Evolutionary conservation across 2,329 filamentous ascomycete species (phyloP), one percentile per base, ranked within the genome.

Genomic region (Ophioceras dolichostomum): DNA sequence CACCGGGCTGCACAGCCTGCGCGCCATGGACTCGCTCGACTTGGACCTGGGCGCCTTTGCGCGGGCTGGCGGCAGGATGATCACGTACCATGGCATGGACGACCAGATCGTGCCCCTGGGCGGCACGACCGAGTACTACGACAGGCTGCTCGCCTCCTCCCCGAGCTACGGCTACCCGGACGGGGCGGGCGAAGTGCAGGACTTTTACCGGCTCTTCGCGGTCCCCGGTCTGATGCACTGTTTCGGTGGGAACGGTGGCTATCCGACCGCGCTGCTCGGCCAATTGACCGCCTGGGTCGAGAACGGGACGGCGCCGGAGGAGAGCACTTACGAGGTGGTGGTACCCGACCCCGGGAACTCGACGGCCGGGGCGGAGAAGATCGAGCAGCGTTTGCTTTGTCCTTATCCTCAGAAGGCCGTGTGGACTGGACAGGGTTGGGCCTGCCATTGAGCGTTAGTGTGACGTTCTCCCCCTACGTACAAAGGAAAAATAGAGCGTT

Each of bases 31-130:
- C 22, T 26, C 64, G 0, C 55, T 41, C 12, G 46, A 61, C 39
- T 59, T 64, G 0, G 64, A 70, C 39, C 54, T 72, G 4, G 61
- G 59, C 0, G 45, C 49, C 3, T 70, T 70, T 52, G 49, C 60
- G 10, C 37, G 49, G 0, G 47, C 55, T 0, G 66, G 66, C 14
- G 67, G 64, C 13, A 71, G 70, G 46, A 48, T 71, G 10, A 50
- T 71, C 3, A 61, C 64, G 42, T 72, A 59, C 53, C 68, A 73
- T 48, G 67, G 26, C 3, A n/a, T 38, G 37, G 41, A 39, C 24
- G 48, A 50, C 28, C 36, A 34, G 9, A 20, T 41, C 12, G 39
- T 50, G 30, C 39, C 44, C 13, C 13, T 38, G 2, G 38, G 40
- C 13, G 37, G 34, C 17, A 43, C 29, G 5, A 22, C 16, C 1